Evolutionary conservation across 2,329 filamentous ascomycete genomes (phyloP).

Genomic region (Xylaria sp.): DNA sequence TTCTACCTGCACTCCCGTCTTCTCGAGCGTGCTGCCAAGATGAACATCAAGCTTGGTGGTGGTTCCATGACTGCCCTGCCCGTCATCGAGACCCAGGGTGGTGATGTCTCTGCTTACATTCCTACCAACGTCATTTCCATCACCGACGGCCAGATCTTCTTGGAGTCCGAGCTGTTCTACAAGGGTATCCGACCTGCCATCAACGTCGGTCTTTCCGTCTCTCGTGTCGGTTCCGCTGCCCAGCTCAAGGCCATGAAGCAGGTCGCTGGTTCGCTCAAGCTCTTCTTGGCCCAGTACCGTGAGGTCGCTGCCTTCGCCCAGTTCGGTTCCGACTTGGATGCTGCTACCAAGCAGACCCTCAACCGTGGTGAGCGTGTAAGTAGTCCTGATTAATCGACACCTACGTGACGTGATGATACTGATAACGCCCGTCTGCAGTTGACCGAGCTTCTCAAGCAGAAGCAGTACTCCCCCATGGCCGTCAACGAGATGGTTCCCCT

Average conservation of each 20-base stretch:
- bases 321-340: constrained; percentile 99
- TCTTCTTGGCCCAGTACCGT: constrained; percentile 99
- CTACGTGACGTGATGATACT: constrained; percentile 13
- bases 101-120: constrained; percentile 99
- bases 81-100: constrained; percentile 98
- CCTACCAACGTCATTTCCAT: constrained; percentile 99
- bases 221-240: constrained; percentile 98
- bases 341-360: constrained; percentile 97
- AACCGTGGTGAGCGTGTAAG: constrained; percentile 94
- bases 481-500: constrained; percentile 99
- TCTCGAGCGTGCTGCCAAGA: constrained; percentile 98
- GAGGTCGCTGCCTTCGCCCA: constrained; percentile 99
- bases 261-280: constrained; percentile 98
- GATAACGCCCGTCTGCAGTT: constrained; percentile 43
- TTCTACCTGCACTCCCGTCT: constrained; percentile 99
- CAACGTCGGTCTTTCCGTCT: constrained; percentile 99
- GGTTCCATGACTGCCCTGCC: constrained; percentile 96
- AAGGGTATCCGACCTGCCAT: constrained; percentile 99
- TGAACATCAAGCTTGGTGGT: constrained; percentile 91
- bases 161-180: constrained; percentile 99
- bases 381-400: constrained; percentile 24
- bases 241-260: constrained; percentile 99
- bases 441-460: constrained; percentile 99
- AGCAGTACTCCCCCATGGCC: constrained; percentile 98
- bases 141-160: constrained; percentile 99